Conservation (phyloP, 2,329 filamentous ascomycete species). For the Penicillium sp. region DNA sequence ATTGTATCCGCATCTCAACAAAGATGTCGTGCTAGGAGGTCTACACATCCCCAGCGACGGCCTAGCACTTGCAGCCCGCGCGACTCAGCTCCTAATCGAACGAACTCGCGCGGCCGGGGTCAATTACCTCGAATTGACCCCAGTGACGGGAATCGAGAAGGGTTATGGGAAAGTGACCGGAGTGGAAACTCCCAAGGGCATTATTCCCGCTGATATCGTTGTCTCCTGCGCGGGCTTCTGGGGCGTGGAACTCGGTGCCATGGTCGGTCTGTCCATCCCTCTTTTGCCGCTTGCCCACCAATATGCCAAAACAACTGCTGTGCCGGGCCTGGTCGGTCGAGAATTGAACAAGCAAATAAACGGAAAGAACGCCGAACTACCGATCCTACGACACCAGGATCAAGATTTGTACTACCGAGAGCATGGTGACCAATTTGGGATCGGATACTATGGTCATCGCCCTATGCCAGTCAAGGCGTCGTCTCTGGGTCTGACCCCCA, state of each 20-base stretch:
- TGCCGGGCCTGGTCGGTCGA: constrained; percentile 42
- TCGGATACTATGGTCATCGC: constrained; percentile 59
- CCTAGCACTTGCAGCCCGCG: constrained; percentile 55
- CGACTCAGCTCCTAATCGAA: constrained; percentile 56
- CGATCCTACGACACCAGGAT: constrained; percentile 59
- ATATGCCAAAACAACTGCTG: constrained; percentile 56
- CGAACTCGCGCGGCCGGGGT: constrained; percentile 55
- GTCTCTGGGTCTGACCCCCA: constrained; percentile 48
- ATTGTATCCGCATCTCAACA: constrained; percentile 52
- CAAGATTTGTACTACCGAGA: constrained; percentile 60
- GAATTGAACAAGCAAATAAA: constrained; percentile 45
- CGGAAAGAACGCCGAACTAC: constrained; percentile 44
- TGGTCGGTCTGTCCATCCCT: constrained; percentile 54
- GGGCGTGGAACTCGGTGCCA: constrained; percentile 59
- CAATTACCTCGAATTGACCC: constrained; percentile 50
- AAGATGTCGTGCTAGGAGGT: constrained; percentile 51
- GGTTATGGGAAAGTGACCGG: constrained; percentile 49
- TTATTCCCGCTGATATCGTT: constrained; percentile 53
- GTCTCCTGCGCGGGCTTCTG: constrained; percentile 61
- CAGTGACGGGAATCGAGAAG: constrained; percentile 53
- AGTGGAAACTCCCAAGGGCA: constrained; percentile 46
- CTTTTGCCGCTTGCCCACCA: constrained; percentile 58
- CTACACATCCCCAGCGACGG: constrained; percentile 57
- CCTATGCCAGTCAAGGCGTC: constrained; percentile 56
- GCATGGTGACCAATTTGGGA: constrained; percentile 57